Percentiles rank a stretch among this genome's conserved stretches.
phyloP scores from a whole-genome alignment of 1,139 yeast genomes.

The Hyphopichia pseudoburtonii region DNA sequence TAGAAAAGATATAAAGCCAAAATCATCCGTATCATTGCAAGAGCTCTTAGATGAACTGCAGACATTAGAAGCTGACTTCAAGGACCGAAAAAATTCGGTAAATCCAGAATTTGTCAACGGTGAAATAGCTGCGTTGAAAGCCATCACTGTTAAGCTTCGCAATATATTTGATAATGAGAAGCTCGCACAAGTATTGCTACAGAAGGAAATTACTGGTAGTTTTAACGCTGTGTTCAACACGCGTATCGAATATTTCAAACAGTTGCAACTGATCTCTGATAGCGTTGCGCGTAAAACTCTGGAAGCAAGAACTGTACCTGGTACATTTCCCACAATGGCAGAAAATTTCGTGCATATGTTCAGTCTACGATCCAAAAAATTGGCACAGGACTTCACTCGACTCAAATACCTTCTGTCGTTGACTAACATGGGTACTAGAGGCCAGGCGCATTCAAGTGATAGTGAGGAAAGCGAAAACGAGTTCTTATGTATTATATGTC shows the following conservation, averaged over 20 bases:
- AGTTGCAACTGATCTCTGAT: conserved; percentile 83
- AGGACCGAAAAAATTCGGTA: conserved; percentile 9
- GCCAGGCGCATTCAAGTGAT: neutral
- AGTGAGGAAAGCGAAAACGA: conserved; percentile 34
- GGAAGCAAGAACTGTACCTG: too few relatives aligned
- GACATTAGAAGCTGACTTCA: conserved; percentile 25
- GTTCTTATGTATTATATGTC: conserved; percentile 73
- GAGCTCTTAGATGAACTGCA: conserved; percentile 28
- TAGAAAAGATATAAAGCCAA: conserved; percentile 30
- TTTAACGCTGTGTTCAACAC: conserved; percentile 72
- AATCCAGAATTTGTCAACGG: conserved; percentile 8
- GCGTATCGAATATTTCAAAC: conserved; percentile 77
- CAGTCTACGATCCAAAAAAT: conserved; percentile 15
- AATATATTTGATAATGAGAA: conserved; percentile 43
- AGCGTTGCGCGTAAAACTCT: conserved; percentile 50
- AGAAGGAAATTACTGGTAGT: conserved; percentile 48
- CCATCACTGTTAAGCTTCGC: conserved; percentile 23
- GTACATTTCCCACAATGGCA: too few relatives aligned
- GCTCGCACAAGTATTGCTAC: conserved; percentile 35
- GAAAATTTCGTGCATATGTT: too few relatives aligned
- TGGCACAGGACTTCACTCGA: conserved; percentile 51
- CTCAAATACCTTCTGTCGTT: conserved; percentile 42
- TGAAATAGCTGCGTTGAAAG: conserved; percentile 23
- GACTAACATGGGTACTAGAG: conserved; percentile 1
- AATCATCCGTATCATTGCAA: conserved; percentile 27